These are phyloP conservation scores for Bacidia rubella DNA, from an alignment of 495 filamentous ascomycete genomes.

Conservation along the genomic window DNA sequence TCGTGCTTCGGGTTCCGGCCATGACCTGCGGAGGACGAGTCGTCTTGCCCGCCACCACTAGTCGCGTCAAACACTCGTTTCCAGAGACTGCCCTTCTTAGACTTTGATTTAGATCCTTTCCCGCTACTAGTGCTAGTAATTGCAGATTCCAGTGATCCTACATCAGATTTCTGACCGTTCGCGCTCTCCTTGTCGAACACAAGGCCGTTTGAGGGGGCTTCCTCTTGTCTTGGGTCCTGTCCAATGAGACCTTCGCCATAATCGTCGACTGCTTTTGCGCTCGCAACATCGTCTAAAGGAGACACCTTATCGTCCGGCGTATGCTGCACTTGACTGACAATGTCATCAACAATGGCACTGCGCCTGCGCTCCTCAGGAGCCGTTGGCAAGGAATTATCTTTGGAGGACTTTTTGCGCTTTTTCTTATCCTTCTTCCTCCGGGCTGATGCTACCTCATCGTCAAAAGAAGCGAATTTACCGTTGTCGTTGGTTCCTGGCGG, in stretches of 20 bases:
- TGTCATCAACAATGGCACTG: conserved; percentile 12
- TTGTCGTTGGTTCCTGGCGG: conserved; percentile 45
- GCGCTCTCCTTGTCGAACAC: not conserved
- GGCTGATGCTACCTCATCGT: conserved; percentile 15
- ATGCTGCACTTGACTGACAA: conserved; percentile 10
- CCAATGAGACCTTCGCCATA: not conserved
- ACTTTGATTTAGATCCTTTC: not conserved
- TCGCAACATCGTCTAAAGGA: not conserved
- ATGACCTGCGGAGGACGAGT: not conserved
- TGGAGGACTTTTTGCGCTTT: conserved; percentile 5
- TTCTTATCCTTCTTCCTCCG: conserved; percentile 5
- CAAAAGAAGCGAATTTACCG: conserved; percentile 32
- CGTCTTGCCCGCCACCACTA: conserved; percentile 4
- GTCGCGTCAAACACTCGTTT: conserved; percentile 12
- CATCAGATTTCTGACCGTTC: conserved; percentile 1
- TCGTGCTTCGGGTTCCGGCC: not conserved
- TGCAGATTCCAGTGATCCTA: not conserved
- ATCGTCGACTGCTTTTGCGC: not conserved
- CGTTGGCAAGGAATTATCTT: conserved; percentile 5
- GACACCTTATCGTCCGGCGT: not conserved
- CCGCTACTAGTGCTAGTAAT: not conserved
- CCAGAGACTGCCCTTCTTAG: conserved; percentile 19
- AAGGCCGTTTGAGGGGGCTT: not conserved
- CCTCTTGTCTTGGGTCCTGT: not conserved
- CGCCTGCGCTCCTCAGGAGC: conserved; percentile 10